Base-by-base conservation (phyloP, 1,284 basidiomycete genomes). In the Rhodotorula sp. region DNA sequence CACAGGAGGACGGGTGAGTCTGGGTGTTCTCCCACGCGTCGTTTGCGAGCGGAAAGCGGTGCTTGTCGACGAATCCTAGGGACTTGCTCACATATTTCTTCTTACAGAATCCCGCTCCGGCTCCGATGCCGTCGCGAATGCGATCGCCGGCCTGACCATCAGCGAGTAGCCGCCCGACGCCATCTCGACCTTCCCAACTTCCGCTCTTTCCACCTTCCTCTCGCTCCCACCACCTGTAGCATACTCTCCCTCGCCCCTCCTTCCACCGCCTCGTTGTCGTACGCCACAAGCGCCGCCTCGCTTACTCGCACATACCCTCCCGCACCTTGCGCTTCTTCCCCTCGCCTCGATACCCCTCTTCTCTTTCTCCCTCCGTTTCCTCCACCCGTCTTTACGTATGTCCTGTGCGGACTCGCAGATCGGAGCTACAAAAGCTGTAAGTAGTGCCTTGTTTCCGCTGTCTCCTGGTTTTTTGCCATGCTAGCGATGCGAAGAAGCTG, bases 91-190 rank as follows among this genome's bases (percentile, higher is more conserved):
- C 25, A 21, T 25, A 29, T 7, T 0, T 22, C 12, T 25, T 21
- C 27, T n/a, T 22, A 37, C 65, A 61, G 66, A 67, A n/a, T 61
- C 59, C 2, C 50, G 66, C 51, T 67, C 66, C 7, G 66, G 66
- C 27, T 54, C 59, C n/a, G 66, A 67, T 8, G 44, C 32, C 3
- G 66, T 67, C 59, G 66, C 60, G 7, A 39, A 37, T 25, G 39
- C 60, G 44, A 44, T 67, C 60, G 59, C 50, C 13, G 66, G 66
- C 1, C 60, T 67, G n/a, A 67, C 66, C 22, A 67, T 67, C 54
- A n/a, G 32, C 60, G 66, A 67, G 54, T 67, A 56, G 44, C 27
- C 57, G 34, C 46, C 36, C 34, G 8, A 21, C 36, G 15, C 53
- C 34, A 22, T 10, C 44, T 19, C 44, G n/a, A 27, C n/a, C 44